These are phyloP conservation scores for Colletotrichum sp. DNA, from an alignment of 2,329 filamentous ascomycete species.

Conservation along the genomic window DNA sequence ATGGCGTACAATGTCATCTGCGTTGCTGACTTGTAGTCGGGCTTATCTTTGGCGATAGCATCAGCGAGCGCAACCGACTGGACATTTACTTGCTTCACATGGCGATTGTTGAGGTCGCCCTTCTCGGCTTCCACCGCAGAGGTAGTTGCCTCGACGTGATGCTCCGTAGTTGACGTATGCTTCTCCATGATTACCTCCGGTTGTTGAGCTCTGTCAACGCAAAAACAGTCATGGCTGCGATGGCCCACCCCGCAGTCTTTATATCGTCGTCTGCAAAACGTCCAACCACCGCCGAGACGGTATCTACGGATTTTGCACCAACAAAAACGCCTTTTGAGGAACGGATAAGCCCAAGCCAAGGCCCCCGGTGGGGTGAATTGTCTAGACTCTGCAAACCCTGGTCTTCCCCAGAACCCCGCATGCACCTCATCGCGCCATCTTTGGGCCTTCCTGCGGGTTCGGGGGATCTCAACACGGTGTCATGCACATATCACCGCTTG, in stretches of 20 bases:
- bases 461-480: not conserved
- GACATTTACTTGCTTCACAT: slow-evolving; percentile 17
- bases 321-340: not conserved
- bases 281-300: not conserved
- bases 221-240: not conserved
- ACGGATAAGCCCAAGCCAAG: not conserved
- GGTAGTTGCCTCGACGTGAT: slow-evolving; percentile 16
- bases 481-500: not conserved
- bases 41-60: slow-evolving; percentile 24
- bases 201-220: not conserved
- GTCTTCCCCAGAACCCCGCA: not conserved
- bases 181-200: not conserved
- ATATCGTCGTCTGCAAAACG: not conserved
- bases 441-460: not conserved
- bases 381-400: not conserved
- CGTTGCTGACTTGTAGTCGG: slow-evolving; percentile 12
- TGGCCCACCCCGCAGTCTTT: not conserved
- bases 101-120: not conserved
- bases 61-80: slow-evolving; percentile 24
- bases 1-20: slow-evolving; percentile 23
- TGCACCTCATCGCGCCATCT: not conserved
- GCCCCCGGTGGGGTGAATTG: not conserved
- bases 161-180: not conserved
- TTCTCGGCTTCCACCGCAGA: slow-evolving; percentile 10
- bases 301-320: not conserved